These are phyloP conservation scores for Trypanosoma conorhini DNA, from an alignment of 208 protist genomes.

Conservation along the genomic window DNA sequence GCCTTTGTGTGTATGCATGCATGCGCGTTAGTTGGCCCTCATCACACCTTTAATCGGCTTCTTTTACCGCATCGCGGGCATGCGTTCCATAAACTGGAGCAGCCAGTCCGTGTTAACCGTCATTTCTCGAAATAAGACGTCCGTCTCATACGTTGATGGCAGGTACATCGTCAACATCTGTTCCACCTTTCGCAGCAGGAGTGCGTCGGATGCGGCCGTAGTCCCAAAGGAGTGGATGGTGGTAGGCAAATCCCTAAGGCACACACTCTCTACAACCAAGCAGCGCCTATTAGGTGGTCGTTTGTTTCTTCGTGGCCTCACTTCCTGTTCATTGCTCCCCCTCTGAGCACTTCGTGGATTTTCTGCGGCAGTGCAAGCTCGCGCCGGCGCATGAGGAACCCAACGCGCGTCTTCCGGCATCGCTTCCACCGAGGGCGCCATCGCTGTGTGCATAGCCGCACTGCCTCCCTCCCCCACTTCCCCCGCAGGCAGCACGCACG, in stretches of 20 bases:
- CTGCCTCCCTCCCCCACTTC: background rate
- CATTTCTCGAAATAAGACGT: conserved; percentile 23
- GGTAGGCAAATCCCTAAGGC: conserved; percentile 12
- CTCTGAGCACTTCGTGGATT: background rate
- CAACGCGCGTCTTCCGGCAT: conserved; percentile 32
- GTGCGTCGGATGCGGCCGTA: background rate
- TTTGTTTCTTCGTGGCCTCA: conserved; percentile 15
- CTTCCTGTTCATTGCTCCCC: background rate
- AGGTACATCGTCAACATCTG: conserved; percentile 23
- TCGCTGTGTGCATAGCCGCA: background rate
- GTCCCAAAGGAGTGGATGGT: background rate
- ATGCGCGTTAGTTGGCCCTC: background rate
- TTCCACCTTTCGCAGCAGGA: conserved; percentile 15
- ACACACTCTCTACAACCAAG: conserved; percentile 7
- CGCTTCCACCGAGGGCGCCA: conserved; percentile 5
- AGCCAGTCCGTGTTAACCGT: conserved; percentile 28
- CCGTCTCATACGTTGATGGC: conserved; percentile 30
- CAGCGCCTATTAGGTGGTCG: conserved; percentile 22
- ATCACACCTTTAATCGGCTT: background rate
- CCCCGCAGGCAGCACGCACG: background rate
- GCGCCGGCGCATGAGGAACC: background rate
- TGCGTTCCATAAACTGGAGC: conserved; percentile 23
- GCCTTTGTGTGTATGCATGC: background rate
- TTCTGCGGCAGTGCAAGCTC: background rate
- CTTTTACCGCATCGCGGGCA: conserved; percentile 17